A percentile compares a stretch with the other conserved stretches of the same genome.
These are phyloP conservation scores for Ephemerocybe angulata DNA, from an alignment of 768 basidiomycete genomes.

Conservation along the genomic window DNA sequence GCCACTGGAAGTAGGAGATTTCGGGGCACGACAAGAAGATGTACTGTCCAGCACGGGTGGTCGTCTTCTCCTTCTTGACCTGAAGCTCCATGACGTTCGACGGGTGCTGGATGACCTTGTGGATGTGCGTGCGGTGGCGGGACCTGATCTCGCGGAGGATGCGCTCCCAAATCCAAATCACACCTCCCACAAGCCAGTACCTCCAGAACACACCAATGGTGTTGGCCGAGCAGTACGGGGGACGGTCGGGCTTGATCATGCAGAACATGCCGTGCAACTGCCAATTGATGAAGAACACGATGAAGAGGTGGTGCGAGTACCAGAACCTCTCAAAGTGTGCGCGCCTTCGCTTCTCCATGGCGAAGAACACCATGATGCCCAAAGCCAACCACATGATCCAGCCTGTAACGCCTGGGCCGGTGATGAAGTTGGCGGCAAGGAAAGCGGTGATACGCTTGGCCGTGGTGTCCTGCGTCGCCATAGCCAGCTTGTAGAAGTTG, in stretches of 20 bases:
- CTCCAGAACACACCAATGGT: conserved; percentile 95
- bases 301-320: conserved; percentile 86
- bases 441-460: conserved; percentile 64
- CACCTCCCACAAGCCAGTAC: conserved; percentile 86
- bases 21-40: conserved; percentile 91
- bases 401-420: conserved; percentile 78
- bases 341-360: conserved; percentile 74
- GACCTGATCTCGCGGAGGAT: conserved; percentile 89
- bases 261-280: conserved; percentile 97
- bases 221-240: conserved; percentile 83
- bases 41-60: conserved; percentile 83
- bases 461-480: conserved; percentile 44
- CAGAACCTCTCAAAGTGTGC: conserved; percentile 86
- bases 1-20: conserved; percentile 95
- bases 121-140: conserved; percentile 87
- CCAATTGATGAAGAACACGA: conserved; percentile 91
- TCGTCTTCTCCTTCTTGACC: conserved; percentile 94
- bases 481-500: conserved; percentile 71
- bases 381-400: conserved; percentile 84
- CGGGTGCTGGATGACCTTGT: conserved; percentile 93
- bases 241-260: conserved; percentile 89
- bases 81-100: conserved; percentile 93
- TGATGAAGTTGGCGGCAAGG: conserved; percentile 73
- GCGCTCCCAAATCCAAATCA: conserved; percentile 84
- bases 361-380: conserved; percentile 79